phyloP scores from a whole-genome alignment of 192 early-diverging fungal genomes.

The Coemansia sp. region DNA sequence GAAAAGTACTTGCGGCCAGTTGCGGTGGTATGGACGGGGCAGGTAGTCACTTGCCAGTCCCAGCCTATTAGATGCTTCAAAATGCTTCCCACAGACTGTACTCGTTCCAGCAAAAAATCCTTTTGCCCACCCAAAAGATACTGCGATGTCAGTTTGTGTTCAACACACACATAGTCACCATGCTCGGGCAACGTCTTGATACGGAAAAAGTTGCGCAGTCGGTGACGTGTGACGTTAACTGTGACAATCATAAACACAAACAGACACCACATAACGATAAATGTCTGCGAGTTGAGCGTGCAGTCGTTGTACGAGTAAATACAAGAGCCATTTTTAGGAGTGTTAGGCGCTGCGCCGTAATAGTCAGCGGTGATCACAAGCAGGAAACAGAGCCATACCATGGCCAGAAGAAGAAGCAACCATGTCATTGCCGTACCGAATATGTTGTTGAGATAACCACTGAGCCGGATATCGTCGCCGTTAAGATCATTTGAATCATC shows the following conservation, averaged over 20 bases:
- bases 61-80: slow-evolving; percentile 31
- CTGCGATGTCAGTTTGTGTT: slow-evolving; percentile 33
- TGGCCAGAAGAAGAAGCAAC: slow-evolving; percentile 37
- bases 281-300: slow-evolving; percentile 44
- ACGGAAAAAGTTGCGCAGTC: slow-evolving; percentile 58
- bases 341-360: slow-evolving; percentile 29
- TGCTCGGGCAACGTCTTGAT: slow-evolving; percentile 44
- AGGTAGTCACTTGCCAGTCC: slow-evolving; percentile 48
- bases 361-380: slow-evolving; percentile 51
- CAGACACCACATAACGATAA: slow-evolving; percentile 57
- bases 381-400: slow-evolving; percentile 43
- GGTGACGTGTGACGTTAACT: slow-evolving; percentile 32
- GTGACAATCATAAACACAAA: slow-evolving; percentile 49
- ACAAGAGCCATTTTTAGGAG: slow-evolving; percentile 14
- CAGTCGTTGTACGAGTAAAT: slow-evolving; percentile 36
- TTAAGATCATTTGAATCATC: slow-evolving; percentile 16
- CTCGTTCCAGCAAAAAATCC: slow-evolving; percentile 25
- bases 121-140: slow-evolving; percentile 42
- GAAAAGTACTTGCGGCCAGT: slow-evolving; percentile 62
- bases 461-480: slow-evolving; percentile 37
- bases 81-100: slow-evolving; percentile 15
- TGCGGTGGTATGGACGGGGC: slow-evolving; percentile 48
- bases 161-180: slow-evolving; percentile 52
- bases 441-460: slow-evolving; percentile 48
- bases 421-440: slow-evolving; percentile 44